Evolutionary conservation across 1,139 yeast genomes (phyloP).

Genomic region (Diutina pseudorugosa): DNA sequence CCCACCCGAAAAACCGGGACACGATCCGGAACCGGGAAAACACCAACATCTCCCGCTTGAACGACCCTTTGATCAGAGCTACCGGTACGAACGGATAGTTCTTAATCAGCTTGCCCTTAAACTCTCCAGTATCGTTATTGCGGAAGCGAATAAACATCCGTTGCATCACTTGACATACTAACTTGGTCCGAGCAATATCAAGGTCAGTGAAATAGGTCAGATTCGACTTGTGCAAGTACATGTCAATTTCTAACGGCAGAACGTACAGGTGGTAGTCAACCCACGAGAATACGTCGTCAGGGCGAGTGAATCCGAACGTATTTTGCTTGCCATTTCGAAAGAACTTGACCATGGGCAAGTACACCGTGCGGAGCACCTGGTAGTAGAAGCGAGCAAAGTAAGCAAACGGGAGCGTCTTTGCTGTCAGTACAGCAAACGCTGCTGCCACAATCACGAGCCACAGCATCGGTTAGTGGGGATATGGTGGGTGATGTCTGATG

Average conservation of each 20-base stretch:
- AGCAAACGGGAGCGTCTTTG: slow-evolving; percentile 58
- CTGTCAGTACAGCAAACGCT: background rate
- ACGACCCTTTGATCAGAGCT: slow-evolving; percentile 57
- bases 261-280: slow-evolving; percentile 30
- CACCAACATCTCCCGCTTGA: slow-evolving; percentile 62
- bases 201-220: slow-evolving; percentile 78
- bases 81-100: slow-evolving; percentile 66
- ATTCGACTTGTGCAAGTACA: slow-evolving; percentile 79
- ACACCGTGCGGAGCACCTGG: slow-evolving; percentile 26
- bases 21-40: slow-evolving; percentile 45
- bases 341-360: slow-evolving; percentile 20
- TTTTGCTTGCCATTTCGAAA: slow-evolving; percentile 15
- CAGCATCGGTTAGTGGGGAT: background rate
- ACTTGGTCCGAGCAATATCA: slow-evolving; percentile 65
- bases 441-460: background rate
- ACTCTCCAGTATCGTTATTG: slow-evolving; percentile 26
- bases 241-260: slow-evolving; percentile 72
- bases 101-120: slow-evolving; percentile 11
- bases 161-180: slow-evolving; percentile 45
- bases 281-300: background rate
- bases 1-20: slow-evolving; percentile 70
- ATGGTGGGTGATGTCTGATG: background rate
- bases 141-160: slow-evolving; percentile 13
- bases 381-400: slow-evolving; percentile 54
- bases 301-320: slow-evolving; percentile 19